Evolutionary conservation across 2,329 filamentous ascomycete species (phyloP).

Genomic region (Scortechinia acanthostroma): DNA sequence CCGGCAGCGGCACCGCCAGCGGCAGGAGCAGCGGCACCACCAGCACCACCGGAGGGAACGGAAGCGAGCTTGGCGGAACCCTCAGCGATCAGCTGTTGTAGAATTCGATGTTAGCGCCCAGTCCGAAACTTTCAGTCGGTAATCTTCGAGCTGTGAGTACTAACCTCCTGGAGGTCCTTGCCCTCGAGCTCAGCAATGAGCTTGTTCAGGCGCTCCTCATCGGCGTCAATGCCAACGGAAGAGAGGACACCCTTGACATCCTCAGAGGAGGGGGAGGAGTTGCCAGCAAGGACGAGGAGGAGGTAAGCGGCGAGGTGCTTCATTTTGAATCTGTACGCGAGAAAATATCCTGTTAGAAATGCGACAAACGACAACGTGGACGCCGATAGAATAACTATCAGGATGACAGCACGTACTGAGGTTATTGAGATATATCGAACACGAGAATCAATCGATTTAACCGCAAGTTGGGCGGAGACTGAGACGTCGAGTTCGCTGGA

Average conservation of each 20-base stretch:
- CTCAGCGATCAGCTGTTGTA: constrained; percentile 74
- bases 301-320: constrained; percentile 99
- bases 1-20: constrained; percentile 63
- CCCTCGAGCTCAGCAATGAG: constrained; percentile 85
- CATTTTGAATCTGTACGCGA: constrained; percentile 58
- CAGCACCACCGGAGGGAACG: constrained; percentile 85
- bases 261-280: constrained; percentile 74
- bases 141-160: constrained; percentile 15
- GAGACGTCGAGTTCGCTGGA: constrained; percentile 82
- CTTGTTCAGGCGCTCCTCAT: constrained; percentile 75
- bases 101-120: neutral
- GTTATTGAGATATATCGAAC: constrained; percentile 45
- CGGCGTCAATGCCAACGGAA: constrained; percentile 91
- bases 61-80: constrained; percentile 92
- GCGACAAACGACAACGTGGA: constrained; percentile 4
- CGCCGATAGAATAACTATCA: constrained; percentile 5
- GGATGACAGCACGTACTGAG: too few relatives aligned
- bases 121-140: neutral
- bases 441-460: constrained; percentile 99
- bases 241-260: constrained; percentile 86
- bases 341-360: constrained; percentile 4
- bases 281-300: constrained; percentile 89
- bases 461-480: constrained; percentile 97
- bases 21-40: constrained; percentile 60
- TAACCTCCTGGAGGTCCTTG: constrained; percentile 89